These are phyloP conservation scores for Neocallimastix lanati DNA, from an alignment of 192 early-diverging fungal genomes.

Conservation along the genomic window DNA sequence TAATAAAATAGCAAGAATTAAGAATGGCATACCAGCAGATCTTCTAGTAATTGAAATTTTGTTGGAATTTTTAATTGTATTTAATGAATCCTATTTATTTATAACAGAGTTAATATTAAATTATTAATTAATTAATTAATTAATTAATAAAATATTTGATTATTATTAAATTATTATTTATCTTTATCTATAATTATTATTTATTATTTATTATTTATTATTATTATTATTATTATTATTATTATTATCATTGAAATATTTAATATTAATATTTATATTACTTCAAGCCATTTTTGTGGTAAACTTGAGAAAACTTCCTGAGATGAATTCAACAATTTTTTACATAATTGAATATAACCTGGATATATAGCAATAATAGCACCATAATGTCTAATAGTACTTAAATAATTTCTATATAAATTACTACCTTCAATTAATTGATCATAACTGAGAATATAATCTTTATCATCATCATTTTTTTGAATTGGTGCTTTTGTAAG, in stretches of 20 bases:
- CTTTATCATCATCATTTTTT: background rate
- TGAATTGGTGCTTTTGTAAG: background rate
- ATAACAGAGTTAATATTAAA: too few species aligned
- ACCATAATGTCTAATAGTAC: conserved; percentile 63
- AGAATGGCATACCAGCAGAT: conserved; percentile 72
- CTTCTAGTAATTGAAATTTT: conserved; percentile 82
- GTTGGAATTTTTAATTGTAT: conserved; percentile 32
- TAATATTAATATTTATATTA: conserved; percentile 2
- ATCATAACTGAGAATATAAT: background rate
- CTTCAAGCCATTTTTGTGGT: conserved; percentile 58
- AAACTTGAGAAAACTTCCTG: conserved; percentile 23
- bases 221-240: background rate
- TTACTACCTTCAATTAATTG: background rate
- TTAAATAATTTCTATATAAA: background rate
- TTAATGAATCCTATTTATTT: conserved; percentile 27
- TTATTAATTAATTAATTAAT: too few species aligned
- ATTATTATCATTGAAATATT: background rate
- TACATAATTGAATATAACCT: conserved; percentile 54
- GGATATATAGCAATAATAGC: conserved; percentile 78
- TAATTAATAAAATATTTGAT: too few species aligned
- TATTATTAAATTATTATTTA: too few species aligned
- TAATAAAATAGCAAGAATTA: conserved; percentile 64
- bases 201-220: background rate
- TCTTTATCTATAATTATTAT: too few species aligned
- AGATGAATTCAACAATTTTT: conserved; percentile 38